Percentiles rank a stretch among this genome's conserved stretches.
These are phyloP conservation scores for Medicago truncatula DNA, from an alignment of 306 rosid genomes.

Conservation along the genomic window DNA sequence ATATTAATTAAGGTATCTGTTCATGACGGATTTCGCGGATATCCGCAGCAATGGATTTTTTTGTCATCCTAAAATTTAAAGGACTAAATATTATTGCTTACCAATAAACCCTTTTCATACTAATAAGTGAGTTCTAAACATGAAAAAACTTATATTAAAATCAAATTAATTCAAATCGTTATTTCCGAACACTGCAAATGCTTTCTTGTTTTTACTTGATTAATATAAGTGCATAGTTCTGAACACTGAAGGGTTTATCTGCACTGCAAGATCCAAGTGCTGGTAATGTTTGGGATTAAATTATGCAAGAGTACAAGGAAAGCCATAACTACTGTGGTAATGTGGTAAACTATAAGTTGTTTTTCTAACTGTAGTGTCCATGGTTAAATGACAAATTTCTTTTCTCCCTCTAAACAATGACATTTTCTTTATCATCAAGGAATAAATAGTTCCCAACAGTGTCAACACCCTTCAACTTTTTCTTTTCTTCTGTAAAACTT, in stretches of 20 bases:
- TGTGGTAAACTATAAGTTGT: neutral
- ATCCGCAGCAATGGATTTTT: too few species aligned
- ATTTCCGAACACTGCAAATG: neutral
- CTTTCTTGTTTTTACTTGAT: neutral
- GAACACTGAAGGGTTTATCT: neutral
- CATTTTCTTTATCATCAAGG: conserved; percentile 5
- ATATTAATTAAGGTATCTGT: too few species aligned
- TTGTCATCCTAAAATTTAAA: too few species aligned
- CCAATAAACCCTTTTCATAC: neutral
- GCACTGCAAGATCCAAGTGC: neutral
- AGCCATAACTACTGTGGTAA: neutral
- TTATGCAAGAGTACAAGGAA: neutral
- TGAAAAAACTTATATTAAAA: neutral
- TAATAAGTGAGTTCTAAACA: neutral
- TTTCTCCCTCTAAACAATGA: neutral
- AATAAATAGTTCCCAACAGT: neutral
- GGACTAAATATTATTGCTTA: too few species aligned
- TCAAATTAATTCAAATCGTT: neutral
- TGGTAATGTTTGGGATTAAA: neutral
- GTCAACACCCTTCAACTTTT: conserved; percentile 10
- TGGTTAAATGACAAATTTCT: neutral
- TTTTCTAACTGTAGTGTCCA: neutral
- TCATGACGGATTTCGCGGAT: too few species aligned
- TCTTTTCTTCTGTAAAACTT: conserved; percentile 9
- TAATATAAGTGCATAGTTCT: neutral